Conservation (phyloP, 2,329 filamentous ascomycete species). For the Neonectria magnoliae region DNA sequence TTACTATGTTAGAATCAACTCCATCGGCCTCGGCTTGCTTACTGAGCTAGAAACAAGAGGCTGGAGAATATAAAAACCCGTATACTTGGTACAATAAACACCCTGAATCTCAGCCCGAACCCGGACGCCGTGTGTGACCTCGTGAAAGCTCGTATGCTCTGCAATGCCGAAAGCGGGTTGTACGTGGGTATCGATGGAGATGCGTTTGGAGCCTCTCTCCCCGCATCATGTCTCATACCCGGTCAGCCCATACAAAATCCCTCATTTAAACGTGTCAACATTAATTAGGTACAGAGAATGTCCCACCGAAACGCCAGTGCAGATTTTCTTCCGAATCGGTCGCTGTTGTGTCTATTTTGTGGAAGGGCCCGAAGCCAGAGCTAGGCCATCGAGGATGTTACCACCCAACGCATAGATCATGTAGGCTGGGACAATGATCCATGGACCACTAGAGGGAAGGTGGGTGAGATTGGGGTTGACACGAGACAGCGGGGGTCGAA, state of each 20-base stretch:
- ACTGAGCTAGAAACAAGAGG: not conserved
- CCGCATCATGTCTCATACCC: conserved; percentile 16
- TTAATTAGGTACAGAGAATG: not conserved
- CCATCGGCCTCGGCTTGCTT: not conserved
- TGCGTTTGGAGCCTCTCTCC: not conserved
- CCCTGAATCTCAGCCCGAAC: not conserved
- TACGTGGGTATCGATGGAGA: conserved; percentile 14
- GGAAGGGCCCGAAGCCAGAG: conserved; percentile 47
- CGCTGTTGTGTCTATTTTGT: conserved; percentile 52
- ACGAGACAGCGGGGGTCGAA: not conserved
- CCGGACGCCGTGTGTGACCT: not conserved
- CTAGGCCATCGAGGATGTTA: conserved; percentile 60
- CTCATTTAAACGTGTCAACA: not conserved
- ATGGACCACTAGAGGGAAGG: conserved; percentile 57
- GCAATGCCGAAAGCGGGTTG: not conserved
- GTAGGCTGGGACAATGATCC: conserved; percentile 63
- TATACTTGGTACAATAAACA: not conserved
- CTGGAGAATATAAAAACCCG: not conserved
- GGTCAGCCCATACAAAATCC: not conserved
- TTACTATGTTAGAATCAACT: not conserved
- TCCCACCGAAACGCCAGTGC: not conserved
- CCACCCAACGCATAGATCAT: conserved; percentile 61
- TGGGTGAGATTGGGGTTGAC: not conserved
- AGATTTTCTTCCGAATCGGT: conserved; percentile 9
- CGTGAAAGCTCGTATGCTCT: not conserved